phyloP scores from a whole-genome alignment of 1,139 yeast genomes.

The Lodderomyces parapsilosis region DNA sequence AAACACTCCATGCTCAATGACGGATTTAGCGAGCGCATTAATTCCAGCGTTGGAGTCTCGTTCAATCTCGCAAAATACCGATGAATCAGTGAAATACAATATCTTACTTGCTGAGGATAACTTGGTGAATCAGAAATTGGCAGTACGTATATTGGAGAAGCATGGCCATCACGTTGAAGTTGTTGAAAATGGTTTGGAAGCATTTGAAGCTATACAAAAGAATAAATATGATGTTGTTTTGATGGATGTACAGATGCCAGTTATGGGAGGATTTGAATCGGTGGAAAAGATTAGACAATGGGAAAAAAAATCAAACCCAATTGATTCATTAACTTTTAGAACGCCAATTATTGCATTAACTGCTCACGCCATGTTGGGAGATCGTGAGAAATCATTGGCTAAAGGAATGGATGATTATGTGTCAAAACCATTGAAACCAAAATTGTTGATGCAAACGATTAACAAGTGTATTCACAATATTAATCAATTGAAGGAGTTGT shows the following conservation, averaged over 20 bases:
- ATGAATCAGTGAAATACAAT: slow-evolving; percentile 72
- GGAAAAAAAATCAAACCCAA: slow-evolving; percentile 80
- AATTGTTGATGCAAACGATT: slow-evolving; percentile 77
- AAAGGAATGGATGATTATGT: slow-evolving; percentile 92
- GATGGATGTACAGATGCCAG: slow-evolving; percentile 96
- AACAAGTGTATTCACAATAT: slow-evolving; percentile 77
- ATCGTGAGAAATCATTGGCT: slow-evolving; percentile 78
- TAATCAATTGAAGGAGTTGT: slow-evolving; percentile 55
- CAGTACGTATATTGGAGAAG: slow-evolving; percentile 77
- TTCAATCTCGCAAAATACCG: slow-evolving; percentile 76
- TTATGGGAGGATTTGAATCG: slow-evolving; percentile 93
- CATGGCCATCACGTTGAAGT: slow-evolving; percentile 81
- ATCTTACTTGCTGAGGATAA: slow-evolving; percentile 85
- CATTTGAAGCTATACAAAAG: slow-evolving; percentile 72
- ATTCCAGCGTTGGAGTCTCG: slow-evolving; percentile 83
- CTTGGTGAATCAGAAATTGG: slow-evolving; percentile 81
- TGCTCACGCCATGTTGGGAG: slow-evolving; percentile 92
- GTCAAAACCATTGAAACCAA: slow-evolving; percentile 83
- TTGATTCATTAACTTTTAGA: slow-evolving; percentile 60
- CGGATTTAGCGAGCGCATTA: slow-evolving; percentile 78
- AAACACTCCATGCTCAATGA: slow-evolving; percentile 79
- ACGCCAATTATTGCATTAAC: slow-evolving; percentile 88
- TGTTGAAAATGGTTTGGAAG: slow-evolving; percentile 83
- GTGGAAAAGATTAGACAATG: slow-evolving; percentile 82
- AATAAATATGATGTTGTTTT: slow-evolving; percentile 72